A percentile compares a stretch with the other conserved stretches of the same genome.
These are phyloP conservation scores for Fusarium denticulatum DNA, from an alignment of 2,329 filamentous ascomycete genomes.

Conservation along the genomic window DNA sequence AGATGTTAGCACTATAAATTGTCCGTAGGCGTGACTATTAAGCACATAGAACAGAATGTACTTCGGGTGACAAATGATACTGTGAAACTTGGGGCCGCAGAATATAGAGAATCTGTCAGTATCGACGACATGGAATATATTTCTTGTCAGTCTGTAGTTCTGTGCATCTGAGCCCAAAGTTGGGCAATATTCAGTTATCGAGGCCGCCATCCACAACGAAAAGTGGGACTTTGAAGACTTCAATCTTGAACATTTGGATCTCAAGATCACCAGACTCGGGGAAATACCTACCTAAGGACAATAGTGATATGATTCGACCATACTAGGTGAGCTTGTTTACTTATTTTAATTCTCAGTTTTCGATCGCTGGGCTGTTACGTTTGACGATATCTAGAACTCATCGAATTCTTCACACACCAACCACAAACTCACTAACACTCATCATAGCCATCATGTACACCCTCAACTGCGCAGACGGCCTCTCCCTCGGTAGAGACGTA, in stretches of 20 bases:
- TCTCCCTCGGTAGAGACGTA: slow-evolving; percentile 51
- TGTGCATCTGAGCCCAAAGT: not conserved
- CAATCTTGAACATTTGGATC: slow-evolving; percentile 8
- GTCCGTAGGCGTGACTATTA: too few species aligned
- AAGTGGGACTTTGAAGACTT: slow-evolving; percentile 40
- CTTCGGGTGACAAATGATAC: too few species aligned
- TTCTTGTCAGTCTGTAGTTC: not conserved
- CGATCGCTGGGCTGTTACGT: not conserved
- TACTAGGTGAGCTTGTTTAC: too few species aligned
- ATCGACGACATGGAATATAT: not conserved
- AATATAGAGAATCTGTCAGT: not conserved
- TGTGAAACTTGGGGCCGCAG: too few species aligned
- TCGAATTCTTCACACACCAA: not conserved
- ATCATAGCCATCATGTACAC: slow-evolving; percentile 44
- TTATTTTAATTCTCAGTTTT: too few species aligned
- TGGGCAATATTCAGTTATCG: slow-evolving; percentile 45
- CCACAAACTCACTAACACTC: slow-evolving; percentile 4
- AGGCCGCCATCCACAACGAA: slow-evolving; percentile 31
- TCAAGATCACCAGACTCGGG: not conserved
- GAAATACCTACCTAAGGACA: not conserved
- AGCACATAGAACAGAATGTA: too few species aligned
- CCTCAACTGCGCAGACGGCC: slow-evolving; percentile 46
- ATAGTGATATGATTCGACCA: too few species aligned
- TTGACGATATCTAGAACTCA: rapidly evolving
- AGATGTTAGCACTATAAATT: not conserved